Percentiles rank a stretch among this genome's conserved stretches.
phyloP scores from a whole-genome alignment of 2,329 filamentous ascomycete species.

The Fusarium udum region DNA sequence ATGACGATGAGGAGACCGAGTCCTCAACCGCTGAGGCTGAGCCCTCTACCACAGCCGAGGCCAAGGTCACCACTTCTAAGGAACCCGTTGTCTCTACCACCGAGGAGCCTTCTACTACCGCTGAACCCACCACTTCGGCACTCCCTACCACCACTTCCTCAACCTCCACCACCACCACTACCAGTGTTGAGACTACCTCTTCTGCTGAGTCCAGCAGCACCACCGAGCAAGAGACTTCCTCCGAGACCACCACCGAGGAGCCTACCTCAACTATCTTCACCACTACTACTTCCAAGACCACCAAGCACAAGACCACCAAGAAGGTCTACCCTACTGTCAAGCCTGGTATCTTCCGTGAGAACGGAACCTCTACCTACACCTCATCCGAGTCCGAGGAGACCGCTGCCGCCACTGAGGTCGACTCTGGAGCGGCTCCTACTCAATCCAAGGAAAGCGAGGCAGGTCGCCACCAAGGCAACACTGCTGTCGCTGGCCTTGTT shows the following conservation, averaged over 20 bases:
- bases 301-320: slow-evolving; percentile 31
- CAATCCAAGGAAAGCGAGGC: slow-evolving; percentile 56
- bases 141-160: slow-evolving; percentile 25
- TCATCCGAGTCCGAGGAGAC: slow-evolving; percentile 18
- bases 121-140: slow-evolving; percentile 28
- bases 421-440: slow-evolving; percentile 45
- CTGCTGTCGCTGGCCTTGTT: slow-evolving; percentile 63
- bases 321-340: slow-evolving; percentile 32
- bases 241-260: slow-evolving; percentile 26
- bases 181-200: slow-evolving; percentile 17
- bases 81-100: slow-evolving; percentile 34
- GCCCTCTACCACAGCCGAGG: slow-evolving; percentile 31
- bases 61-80: slow-evolving; percentile 26
- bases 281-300: slow-evolving; percentile 21
- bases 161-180: slow-evolving; percentile 20
- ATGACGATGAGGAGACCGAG: slow-evolving; percentile 27
- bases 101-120: slow-evolving; percentile 24
- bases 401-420: slow-evolving; percentile 38
- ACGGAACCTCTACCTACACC: slow-evolving; percentile 48
- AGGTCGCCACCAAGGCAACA: slow-evolving; percentile 58
- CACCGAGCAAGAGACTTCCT: slow-evolving; percentile 7
- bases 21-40: slow-evolving; percentile 32
- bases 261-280: slow-evolving; percentile 43
- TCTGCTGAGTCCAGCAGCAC: slow-evolving; percentile 22
- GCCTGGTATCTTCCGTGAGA: slow-evolving; percentile 66